These are phyloP conservation scores for Cytauxzoon felis DNA, from an alignment of 169 alveolate species.

Conservation along the genomic window DNA sequence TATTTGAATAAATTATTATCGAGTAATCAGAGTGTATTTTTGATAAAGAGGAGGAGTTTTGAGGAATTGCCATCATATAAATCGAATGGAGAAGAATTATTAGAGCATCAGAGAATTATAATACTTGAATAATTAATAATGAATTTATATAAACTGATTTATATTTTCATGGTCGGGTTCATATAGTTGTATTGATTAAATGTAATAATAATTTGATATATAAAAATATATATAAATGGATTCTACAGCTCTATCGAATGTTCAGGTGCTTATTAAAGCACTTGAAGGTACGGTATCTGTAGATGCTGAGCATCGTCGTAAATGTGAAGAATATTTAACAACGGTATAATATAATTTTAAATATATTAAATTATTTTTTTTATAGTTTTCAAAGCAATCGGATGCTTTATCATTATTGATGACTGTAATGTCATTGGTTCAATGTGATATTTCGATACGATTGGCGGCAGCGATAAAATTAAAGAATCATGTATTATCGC, in stretches of 20 bases:
- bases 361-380: no score
- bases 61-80: slow-evolving; percentile 1
- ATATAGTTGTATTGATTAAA: slow-evolving; percentile 14
- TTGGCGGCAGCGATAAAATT: slow-evolving; percentile 59
- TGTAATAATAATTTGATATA: slow-evolving; percentile 15
- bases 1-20: neutral
- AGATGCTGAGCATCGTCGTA: slow-evolving; percentile 17
- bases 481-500: slow-evolving; percentile 36
- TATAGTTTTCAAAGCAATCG: slow-evolving; percentile 21
- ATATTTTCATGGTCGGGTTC: no score
- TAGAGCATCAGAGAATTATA: slow-evolving; percentile 22
- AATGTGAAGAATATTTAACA: slow-evolving; percentile 45
- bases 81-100: slow-evolving; percentile 10
- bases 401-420: slow-evolving; percentile 45
- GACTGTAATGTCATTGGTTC: slow-evolving; percentile 23
- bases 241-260: slow-evolving; percentile 28
- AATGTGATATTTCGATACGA: slow-evolving; percentile 28
- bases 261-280: slow-evolving; percentile 50
- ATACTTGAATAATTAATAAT: slow-evolving; percentile 28
- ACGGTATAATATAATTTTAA: no score
- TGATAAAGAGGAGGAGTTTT: neutral
- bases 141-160: slow-evolving; percentile 31
- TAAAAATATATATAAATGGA: slow-evolving; percentile 50
- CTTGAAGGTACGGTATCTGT: slow-evolving; percentile 49
- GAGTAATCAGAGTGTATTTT: slow-evolving; percentile 10